These are phyloP conservation scores for Phyllosticta citriasiana DNA, from an alignment of 2,329 filamentous ascomycete genomes.

Conservation along the genomic window DNA sequence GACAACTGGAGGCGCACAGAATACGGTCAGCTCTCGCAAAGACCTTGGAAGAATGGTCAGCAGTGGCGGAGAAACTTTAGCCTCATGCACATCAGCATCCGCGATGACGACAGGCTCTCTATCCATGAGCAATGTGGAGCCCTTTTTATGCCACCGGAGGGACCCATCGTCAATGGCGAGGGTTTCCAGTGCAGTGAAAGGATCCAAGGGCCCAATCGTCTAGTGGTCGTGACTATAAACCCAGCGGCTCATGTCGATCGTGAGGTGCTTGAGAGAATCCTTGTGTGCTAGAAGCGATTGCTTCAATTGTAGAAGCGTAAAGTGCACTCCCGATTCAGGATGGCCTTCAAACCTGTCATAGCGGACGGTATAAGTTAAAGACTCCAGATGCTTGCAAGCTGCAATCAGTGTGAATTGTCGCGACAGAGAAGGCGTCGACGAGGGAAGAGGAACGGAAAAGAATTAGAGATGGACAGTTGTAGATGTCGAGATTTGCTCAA, in stretches of 20 bases:
- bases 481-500: too few species aligned
- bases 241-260: slow-evolving; percentile 4
- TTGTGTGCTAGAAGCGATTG: slow-evolving; percentile 1
- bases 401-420: not conserved
- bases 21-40: not conserved
- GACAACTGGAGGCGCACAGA: slow-evolving; percentile 1
- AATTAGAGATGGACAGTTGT: too few species aligned
- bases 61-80: slow-evolving; percentile 1
- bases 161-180: slow-evolving; percentile 6
- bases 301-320: not conserved
- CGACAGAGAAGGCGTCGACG: too few species aligned
- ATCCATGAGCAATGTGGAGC: not conserved
- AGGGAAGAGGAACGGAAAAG: too few species aligned
- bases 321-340: not conserved
- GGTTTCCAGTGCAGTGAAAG: slow-evolving; percentile 1
- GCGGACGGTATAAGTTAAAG: slow-evolving; percentile 1
- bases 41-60: not conserved
- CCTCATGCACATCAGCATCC: not conserved
- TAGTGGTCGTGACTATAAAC: not conserved
- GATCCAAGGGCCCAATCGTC: slow-evolving; percentile 1
- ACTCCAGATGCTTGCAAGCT: slow-evolving; percentile 5
- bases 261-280: slow-evolving; percentile 2
- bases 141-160: not conserved
- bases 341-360: not conserved
- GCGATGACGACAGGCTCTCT: not conserved